phyloP scores from a whole-genome alignment of 805 yeast species.

The Starmerella geochares region DNA sequence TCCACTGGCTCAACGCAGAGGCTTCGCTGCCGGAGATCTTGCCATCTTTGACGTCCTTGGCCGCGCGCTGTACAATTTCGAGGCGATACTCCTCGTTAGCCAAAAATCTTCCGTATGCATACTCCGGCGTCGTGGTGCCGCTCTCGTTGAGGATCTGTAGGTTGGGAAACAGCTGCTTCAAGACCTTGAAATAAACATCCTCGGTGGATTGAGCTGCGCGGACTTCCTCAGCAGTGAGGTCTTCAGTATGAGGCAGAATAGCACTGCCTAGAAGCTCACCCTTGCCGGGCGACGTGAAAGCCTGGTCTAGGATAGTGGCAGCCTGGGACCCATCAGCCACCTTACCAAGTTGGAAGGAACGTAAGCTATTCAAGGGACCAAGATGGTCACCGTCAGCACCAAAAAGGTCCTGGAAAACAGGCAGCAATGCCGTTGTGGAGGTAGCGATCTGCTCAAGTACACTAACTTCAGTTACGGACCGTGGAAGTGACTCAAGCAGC shows the following conservation, averaged over 20 bases:
- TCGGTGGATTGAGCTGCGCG: slow-evolving; percentile 39
- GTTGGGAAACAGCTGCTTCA: slow-evolving; percentile 55
- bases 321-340: slow-evolving; percentile 38
- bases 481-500: slow-evolving; percentile 44
- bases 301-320: slow-evolving; percentile 20
- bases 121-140: slow-evolving; percentile 59
- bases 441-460: slow-evolving; percentile 56
- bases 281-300: slow-evolving; percentile 3
- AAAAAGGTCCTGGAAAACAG: slow-evolving; percentile 67
- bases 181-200: slow-evolving; percentile 64
- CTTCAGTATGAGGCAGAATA: slow-evolving; percentile 30
- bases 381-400: slow-evolving; percentile 35
- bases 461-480: slow-evolving; percentile 45
- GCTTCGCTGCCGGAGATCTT: slow-evolving; percentile 40
- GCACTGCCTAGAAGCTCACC: slow-evolving; percentile 16
- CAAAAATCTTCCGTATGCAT: slow-evolving; percentile 70
- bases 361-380: slow-evolving; percentile 34
- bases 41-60: slow-evolving; percentile 35
- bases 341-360: slow-evolving; percentile 45
- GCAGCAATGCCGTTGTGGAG: slow-evolving; percentile 44
- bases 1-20: slow-evolving; percentile 60
- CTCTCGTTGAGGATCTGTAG: slow-evolving; percentile 52
- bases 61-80: slow-evolving; percentile 39
- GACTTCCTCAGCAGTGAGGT: slow-evolving; percentile 22
- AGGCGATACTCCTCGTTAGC: slow-evolving; percentile 44